Evolutionary conservation across 345 rosid species (phyloP).

Genomic region (Euphorbia pulcherrima): DNA sequence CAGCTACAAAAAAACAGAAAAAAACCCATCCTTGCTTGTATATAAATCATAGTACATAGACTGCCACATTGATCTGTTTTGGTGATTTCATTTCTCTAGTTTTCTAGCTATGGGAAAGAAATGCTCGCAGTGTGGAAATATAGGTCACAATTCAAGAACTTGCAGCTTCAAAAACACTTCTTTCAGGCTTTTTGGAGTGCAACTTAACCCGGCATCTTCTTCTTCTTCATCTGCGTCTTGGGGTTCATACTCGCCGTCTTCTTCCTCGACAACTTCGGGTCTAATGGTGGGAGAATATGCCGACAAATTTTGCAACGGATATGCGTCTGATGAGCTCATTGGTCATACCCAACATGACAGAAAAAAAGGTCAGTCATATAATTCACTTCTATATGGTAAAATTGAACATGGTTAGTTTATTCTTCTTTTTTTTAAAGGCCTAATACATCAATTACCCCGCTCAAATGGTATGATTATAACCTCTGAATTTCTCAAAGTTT

Average conservation of each 20-base stretch:
- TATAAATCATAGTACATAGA: too few relatives aligned
- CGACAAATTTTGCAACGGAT: constrained; percentile 14
- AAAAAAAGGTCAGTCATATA: constrained; percentile 30
- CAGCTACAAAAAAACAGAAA: too few relatives aligned
- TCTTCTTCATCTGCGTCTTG: background rate
- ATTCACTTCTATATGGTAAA: too few relatives aligned
- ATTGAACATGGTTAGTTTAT: too few relatives aligned
- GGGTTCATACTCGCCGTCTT: background rate
- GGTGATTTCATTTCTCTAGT: too few relatives aligned
- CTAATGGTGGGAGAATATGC: background rate
- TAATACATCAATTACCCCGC: too few relatives aligned
- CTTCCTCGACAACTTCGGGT: background rate
- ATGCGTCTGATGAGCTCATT: constrained; percentile 22
- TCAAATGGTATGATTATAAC: too few relatives aligned
- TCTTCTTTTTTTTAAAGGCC: background rate
- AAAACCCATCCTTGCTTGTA: too few relatives aligned
- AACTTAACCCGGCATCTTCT: constrained; percentile 6
- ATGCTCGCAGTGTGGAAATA: constrained; percentile 37
- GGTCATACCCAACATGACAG: constrained; percentile 17
- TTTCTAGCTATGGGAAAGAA: constrained; percentile 26
- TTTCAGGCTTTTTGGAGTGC: constrained; percentile 35
- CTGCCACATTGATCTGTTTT: too few relatives aligned
- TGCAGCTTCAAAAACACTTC: constrained; percentile 13
- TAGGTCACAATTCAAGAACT: constrained; percentile 39
- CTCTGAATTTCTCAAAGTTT: too few relatives aligned